Base-by-base conservation (phyloP, 495 filamentous ascomycete genomes). In the Penicillium parvum region DNA sequence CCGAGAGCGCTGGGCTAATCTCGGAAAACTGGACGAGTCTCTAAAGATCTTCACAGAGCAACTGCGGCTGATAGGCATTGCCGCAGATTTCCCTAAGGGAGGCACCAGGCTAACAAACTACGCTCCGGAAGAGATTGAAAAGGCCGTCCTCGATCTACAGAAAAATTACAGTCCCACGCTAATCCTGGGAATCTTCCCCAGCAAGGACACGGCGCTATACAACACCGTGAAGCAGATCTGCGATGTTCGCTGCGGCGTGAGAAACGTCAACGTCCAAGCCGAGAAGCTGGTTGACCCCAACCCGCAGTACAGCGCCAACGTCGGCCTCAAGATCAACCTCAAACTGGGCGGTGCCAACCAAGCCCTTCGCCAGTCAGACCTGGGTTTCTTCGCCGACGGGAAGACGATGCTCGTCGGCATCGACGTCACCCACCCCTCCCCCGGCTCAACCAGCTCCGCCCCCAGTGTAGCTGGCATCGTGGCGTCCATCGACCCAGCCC, bases 391-490 rank as follows among this genome's bases (percentile, higher is more conserved):
- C 26, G 65, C 62, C 26, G 68, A 82, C 15, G 74, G 73, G 4
- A 78, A 77, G 40, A 90, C 85, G 0, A 95, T 96, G 85, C 67
- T 95, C 12, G 74, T 91, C 23, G 90, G 90, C 0, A 81, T 89
- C 30, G 90, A 96, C 52, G 89, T 95, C 2, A 92, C 88, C 0
- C 90, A 96, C 52, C 90, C 90, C 0, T 87, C 85, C 0, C 87
- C 89, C 7, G 76, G 85, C 0, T 77, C 76, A 11, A 43, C 69
- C 0, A 59, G 68, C 8, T 66, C 65, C 4, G 72, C 76, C 1
- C 88, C 88, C 4, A 87, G 82, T 51, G 77, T 92, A 41, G 86
- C 88, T 2, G 47, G 48, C 8, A 46, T 50, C 23, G 44, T 57
- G 18, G 35, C 54, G 18, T 61, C 53, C 1, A 37, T 59, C 7